Evolutionary conservation across 2,329 filamentous ascomycete genomes (phyloP).

Genomic region (Penicillium janthinellum): DNA sequence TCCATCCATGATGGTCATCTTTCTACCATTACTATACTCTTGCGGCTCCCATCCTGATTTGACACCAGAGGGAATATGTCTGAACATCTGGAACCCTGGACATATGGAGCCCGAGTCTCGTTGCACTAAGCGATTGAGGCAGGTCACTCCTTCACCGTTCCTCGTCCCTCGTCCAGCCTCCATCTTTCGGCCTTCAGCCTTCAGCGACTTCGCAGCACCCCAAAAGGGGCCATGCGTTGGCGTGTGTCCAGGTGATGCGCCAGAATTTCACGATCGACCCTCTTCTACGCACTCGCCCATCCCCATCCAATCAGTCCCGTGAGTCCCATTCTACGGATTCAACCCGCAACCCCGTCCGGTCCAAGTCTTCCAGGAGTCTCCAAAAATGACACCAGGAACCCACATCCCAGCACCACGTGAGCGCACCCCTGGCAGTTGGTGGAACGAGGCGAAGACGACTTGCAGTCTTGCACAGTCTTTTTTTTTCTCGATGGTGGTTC

Average conservation of each 20-base stretch:
- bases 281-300: background rate
- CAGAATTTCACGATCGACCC: background rate
- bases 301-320: background rate
- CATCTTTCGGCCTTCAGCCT: background rate
- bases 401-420: conserved; percentile 19
- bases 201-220: background rate
- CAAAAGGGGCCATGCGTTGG: conserved; percentile 5
- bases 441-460: conserved; percentile 1
- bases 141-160: background rate
- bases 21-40: background rate
- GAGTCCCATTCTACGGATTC: too few relatives aligned
- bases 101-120: background rate
- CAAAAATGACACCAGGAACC: conserved; percentile 10
- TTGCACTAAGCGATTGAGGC: background rate
- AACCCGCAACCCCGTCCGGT: too few relatives aligned
- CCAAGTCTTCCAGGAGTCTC: too few relatives aligned
- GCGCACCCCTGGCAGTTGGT: conserved; percentile 23
- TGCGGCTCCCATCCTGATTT: background rate
- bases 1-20: background rate
- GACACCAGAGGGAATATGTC: background rate
- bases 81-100: background rate
- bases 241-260: conserved; percentile 12
- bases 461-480: background rate
- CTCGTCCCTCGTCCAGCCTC: background rate
- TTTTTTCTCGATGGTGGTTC: background rate